Percentiles rank a stretch among this genome's conserved stretches.
phyloP scores from a whole-genome alignment of 2,329 filamentous ascomycete genomes.

The Fusarium robinianum region DNA sequence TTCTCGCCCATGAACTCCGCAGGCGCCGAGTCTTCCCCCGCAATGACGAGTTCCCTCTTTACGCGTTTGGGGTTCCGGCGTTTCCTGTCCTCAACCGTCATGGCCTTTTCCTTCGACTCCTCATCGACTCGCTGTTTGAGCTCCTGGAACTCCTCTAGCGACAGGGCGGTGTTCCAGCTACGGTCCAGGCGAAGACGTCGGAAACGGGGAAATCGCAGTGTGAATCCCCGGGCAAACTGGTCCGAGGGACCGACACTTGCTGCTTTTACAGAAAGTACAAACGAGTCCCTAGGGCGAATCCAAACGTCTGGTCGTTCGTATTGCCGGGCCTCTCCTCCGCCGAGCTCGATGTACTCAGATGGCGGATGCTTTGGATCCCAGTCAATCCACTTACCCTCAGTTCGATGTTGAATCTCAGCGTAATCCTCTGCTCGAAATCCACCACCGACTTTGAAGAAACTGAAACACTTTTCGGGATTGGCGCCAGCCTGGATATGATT shows the following conservation, averaged over 20 bases:
- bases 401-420: slow-evolving; percentile 77
- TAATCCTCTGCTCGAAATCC: slow-evolving; percentile 88
- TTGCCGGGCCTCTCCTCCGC: slow-evolving; percentile 71
- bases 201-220: slow-evolving; percentile 90
- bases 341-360: slow-evolving; percentile 77
- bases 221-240: slow-evolving; percentile 75
- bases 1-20: slow-evolving; percentile 58
- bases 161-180: slow-evolving; percentile 78
- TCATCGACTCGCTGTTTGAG: slow-evolving; percentile 71
- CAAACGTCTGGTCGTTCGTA: slow-evolving; percentile 85
- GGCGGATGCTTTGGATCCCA: slow-evolving; percentile 83
- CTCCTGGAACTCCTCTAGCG: slow-evolving; percentile 75
- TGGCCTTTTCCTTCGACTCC: slow-evolving; percentile 73
- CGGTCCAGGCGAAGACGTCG: slow-evolving; percentile 81
- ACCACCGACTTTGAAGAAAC: slow-evolving; percentile 98
- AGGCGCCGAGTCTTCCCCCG: slow-evolving; percentile 62
- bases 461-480: slow-evolving; percentile 77
- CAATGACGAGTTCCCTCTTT: slow-evolving; percentile 72
- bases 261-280: slow-evolving; percentile 89
- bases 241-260: slow-evolving; percentile 76
- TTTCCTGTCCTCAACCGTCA: slow-evolving; percentile 74
- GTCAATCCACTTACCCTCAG: slow-evolving; percentile 87
- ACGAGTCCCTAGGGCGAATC: slow-evolving; percentile 86
- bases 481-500: slow-evolving; percentile 63
- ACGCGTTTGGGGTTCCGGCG: slow-evolving; percentile 60